Base-by-base conservation (phyloP, 257 asterid species). In the Solanum pennellii region DNA sequence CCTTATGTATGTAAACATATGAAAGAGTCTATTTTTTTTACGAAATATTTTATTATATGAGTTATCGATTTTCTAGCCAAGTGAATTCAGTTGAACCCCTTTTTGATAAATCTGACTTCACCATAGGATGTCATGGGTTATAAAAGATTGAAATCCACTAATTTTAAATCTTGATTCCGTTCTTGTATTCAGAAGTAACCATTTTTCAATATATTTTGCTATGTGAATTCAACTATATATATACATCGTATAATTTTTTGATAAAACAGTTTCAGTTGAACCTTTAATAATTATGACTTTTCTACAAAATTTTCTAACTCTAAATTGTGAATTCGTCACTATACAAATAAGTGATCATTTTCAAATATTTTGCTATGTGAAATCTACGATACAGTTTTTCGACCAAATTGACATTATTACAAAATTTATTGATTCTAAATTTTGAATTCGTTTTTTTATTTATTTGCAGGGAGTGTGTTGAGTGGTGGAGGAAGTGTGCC, bases 401-500 rank as follows among this genome's bases (percentile, higher is more conserved):
- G 33, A 31, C 0, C 0, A 33, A 33, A 33, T 5, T 33, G 62
- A 14, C 9, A 31, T n/a, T 27, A 0, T 29, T 69, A 29, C 12
- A 15, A 8, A 69, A 69, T 31, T 20, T 8, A 8, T 13, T 15
- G n/a, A 71, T 16, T 71, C 13, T 71, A 8, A 31, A 71, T 71
- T 0, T 4, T 2, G 25, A 16, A 31, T 71, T n/a, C 25, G 4
- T 31, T 3, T 79, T 41, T 14, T 15, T 44, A 3, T 15, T 47
- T 0, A 45, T 25, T 87, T 71, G 60, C 76, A 88, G 89, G 89
- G 14, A 88, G 89, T 88, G 79, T 88, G 77, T 73, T 88, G 87
- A 83, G 89, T 88, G 89, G 89, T 9, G 89, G 89, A 52, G 89
- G 89, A 35, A 88, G 89, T 62, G 89, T 83, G 42, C 89, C 89